A percentile compares a stretch with the other conserved stretches of the same genome.
Conservation (phyloP, 2,329 filamentous ascomycete species). For the Trichoderma endophyticum region DNA sequence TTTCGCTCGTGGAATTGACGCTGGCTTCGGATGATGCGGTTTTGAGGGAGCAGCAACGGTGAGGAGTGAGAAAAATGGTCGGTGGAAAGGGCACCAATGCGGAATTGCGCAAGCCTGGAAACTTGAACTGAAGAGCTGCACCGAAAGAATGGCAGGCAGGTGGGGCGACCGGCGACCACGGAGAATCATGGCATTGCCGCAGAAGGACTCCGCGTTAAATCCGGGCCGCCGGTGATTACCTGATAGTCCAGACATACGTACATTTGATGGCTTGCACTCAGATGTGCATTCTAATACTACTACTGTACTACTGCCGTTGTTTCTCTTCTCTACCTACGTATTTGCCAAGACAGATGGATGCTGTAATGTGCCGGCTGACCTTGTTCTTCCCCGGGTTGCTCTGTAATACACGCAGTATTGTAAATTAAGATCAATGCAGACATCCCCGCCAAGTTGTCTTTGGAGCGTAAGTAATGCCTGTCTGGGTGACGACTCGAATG, state of each 20-base stretch:
- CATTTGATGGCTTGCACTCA: background rate
- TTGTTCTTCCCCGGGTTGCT: background rate
- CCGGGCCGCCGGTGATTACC: background rate
- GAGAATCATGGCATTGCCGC: background rate
- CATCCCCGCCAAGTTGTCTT: background rate
- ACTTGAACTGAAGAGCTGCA: background rate
- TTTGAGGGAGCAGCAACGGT: background rate
- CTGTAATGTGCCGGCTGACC: background rate
- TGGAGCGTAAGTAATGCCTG: background rate
- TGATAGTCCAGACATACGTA: background rate
- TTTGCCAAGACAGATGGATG: background rate
- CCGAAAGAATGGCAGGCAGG: background rate
- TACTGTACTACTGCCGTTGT: background rate
- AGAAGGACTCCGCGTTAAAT: slow-evolving; percentile 3
- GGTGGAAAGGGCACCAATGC: background rate
- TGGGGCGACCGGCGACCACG: background rate
- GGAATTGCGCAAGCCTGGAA: background rate
- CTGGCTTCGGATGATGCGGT: background rate
- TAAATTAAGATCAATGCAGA: background rate
- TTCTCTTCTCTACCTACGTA: background rate
- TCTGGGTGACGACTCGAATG: background rate
- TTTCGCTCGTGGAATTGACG: background rate
- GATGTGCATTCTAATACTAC: background rate
- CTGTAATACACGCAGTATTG: background rate
- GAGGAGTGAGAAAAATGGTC: background rate